phyloP scores from a whole-genome alignment of 306 rosid species.

The Trifolium dubium region DNA sequence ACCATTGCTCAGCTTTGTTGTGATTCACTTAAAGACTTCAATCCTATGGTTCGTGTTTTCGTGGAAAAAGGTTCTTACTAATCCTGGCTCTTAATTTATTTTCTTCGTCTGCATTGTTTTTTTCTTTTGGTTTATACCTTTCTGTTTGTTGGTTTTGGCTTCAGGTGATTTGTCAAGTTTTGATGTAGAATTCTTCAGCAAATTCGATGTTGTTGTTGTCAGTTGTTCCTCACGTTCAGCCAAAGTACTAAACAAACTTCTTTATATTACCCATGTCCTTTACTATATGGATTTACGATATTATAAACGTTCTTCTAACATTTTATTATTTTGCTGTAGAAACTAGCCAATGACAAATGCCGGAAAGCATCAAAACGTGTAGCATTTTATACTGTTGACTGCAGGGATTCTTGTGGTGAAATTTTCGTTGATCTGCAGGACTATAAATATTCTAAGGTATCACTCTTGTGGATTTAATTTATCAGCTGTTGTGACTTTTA shows the following conservation, averaged over 20 bases:
- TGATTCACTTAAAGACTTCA: conserved; percentile 89
- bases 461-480: conserved; percentile 19
- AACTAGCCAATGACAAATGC: conserved; percentile 79
- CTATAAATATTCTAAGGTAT: conserved; percentile 80
- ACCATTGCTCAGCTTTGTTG: conserved; percentile 86
- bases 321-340: conserved; percentile 54
- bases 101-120: conserved; percentile 6
- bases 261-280: neutral
- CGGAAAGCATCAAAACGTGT: conserved; percentile 72
- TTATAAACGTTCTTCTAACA: conserved; percentile 2
- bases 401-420: conserved; percentile 96
- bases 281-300: neutral
- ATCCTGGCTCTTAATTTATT: neutral
- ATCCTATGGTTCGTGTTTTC: conserved; percentile 94
- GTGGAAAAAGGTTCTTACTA: conserved; percentile 66
- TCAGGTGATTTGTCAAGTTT: conserved; percentile 80
- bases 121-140: conserved; percentile 5
- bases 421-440: conserved; percentile 89
- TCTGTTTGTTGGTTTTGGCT: conserved; percentile 2
- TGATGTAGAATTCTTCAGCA: conserved; percentile 67
- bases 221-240: conserved; percentile 78
- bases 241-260: conserved; percentile 53
- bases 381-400: conserved; percentile 87
- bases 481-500: conserved; percentile 7
- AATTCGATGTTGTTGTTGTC: conserved; percentile 82